phyloP scores from a whole-genome alignment of 495 filamentous ascomycete genomes.

The Penicillium ochrochloron region DNA sequence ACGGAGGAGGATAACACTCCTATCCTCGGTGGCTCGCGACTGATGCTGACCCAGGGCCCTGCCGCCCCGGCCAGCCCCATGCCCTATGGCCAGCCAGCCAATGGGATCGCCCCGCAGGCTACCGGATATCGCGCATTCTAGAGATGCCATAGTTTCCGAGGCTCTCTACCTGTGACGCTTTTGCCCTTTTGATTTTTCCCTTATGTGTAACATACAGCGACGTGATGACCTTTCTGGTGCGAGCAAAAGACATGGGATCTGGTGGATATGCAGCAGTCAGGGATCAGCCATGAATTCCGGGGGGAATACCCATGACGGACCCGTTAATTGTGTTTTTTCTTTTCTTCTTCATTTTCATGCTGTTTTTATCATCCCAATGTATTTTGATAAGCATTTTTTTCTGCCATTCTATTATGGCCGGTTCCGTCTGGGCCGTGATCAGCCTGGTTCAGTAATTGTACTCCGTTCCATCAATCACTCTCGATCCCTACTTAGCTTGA shows the following conservation, averaged over 20 bases:
- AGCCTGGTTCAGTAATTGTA: slow-evolving; percentile 26
- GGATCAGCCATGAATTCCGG: slow-evolving; percentile 12
- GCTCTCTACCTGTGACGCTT: slow-evolving; percentile 13
- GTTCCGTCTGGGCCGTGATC: slow-evolving; percentile 18
- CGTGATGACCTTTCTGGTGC: slow-evolving; percentile 37
- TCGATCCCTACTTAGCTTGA: not conserved
- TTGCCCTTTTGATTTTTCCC: slow-evolving; percentile 19
- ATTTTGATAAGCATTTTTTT: slow-evolving; percentile 32
- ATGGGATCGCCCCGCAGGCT: slow-evolving; percentile 79
- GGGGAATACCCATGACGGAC: slow-evolving; percentile 26
- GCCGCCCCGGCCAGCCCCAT: slow-evolving; percentile 61
- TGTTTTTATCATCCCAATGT: slow-evolving; percentile 26
- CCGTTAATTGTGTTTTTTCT: slow-evolving; percentile 32
- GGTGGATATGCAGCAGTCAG: not conserved
- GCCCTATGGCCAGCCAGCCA: slow-evolving; percentile 67
- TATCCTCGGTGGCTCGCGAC: slow-evolving; percentile 86
- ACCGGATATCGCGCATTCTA: slow-evolving; percentile 74
- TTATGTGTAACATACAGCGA: slow-evolving; percentile 51
- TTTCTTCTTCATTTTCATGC: slow-evolving; percentile 22
- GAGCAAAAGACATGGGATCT: slow-evolving; percentile 33
- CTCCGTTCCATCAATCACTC: slow-evolving; percentile 14
- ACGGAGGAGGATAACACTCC: slow-evolving; percentile 90
- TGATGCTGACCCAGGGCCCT: slow-evolving; percentile 98
- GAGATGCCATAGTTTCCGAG: slow-evolving; percentile 7
- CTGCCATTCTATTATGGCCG: slow-evolving; percentile 3